Evolutionary conservation across 805 yeast species (phyloP), one percentile per base, ranked within the genome.

Genomic region (Komagataella pastoris): DNA sequence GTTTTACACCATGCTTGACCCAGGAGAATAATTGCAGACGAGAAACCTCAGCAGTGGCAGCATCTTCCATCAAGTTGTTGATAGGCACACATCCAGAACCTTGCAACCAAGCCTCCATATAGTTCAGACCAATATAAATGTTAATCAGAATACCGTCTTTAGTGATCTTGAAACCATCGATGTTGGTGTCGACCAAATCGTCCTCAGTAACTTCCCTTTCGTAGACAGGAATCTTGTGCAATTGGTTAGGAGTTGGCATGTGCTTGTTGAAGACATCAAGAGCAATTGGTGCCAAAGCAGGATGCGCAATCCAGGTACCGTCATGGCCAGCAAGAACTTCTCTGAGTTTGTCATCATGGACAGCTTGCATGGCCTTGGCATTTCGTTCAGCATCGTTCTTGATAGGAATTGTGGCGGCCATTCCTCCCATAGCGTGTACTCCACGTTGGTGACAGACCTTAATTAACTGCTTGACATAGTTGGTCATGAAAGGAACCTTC

Each of bases 251-350:
- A 44, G 91, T 86, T 57, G 86, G 85, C 90, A 85, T 82, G 66
- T 79, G 76, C 64, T 82, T 78, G 63, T 81, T 76, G 69, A 85
- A 85, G 18, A 85, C 85, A 60, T 77, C 74, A 62, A 83, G 75
- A 46, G 88, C 89, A 56, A 85, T 77, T 17, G 83, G 76, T 23
- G 85, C 86, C 64, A 85, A 73, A 18, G 89, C 90, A 17, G 95
- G 95, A 61, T 85, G 93, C 14, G 91, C 91, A 63, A 85, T 85
- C 95, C 95, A 85, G 54, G 91, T 83, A 50, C 93, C 89, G 70
- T 85, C 95, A 68, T 87, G 88, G 49, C 93, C 93, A 52, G 85
- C 83, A 50, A 72, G 67, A 49, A 84, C 85, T 68, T 85, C 95
- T 59, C 93, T 72, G 57, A 82, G 74, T 68, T 85, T 85, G 67